Percentiles rank a stretch among this genome's conserved stretches.
phyloP scores from a whole-genome alignment of 441 rosid species.

The Manihot esculenta region DNA sequence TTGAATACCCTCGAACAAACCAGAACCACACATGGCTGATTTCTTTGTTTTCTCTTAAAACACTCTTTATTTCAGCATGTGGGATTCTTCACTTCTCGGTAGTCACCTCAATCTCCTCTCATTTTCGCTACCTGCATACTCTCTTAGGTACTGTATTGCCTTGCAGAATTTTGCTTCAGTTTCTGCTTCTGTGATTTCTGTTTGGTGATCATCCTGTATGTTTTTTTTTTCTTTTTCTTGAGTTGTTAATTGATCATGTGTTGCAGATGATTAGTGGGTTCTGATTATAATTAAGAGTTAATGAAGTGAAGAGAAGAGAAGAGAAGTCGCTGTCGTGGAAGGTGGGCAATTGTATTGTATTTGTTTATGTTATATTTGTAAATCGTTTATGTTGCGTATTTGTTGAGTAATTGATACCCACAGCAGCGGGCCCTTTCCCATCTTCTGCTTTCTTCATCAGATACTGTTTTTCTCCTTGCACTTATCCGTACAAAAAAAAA shows the following conservation, averaged over 20 bases:
- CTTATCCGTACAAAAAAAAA: conserved; percentile 55
- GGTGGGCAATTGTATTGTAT: not conserved
- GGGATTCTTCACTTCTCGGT: not conserved
- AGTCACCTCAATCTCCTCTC: not conserved
- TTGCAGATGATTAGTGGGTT: not conserved
- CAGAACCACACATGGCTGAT: conserved; percentile 32
- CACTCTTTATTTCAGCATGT: conserved; percentile 20
- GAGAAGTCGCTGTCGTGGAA: conserved; percentile 34
- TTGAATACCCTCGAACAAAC: conserved; percentile 34
- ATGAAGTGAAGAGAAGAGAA: conserved; percentile 23
- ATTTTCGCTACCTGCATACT: not conserved
- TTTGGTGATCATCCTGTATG: not conserved
- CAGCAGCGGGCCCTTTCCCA: conserved; percentile 43
- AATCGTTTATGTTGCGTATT: conserved; percentile 54
- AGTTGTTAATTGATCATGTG: not conserved
- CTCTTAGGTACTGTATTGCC: not conserved
- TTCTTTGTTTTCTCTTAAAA: conserved; percentile 9
- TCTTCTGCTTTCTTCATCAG: conserved; percentile 56
- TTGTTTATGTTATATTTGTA: not conserved
- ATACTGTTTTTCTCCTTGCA: conserved; percentile 47
- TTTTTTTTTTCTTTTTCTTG: not conserved
- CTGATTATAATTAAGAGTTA: conserved; percentile 1
- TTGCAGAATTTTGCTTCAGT: not conserved
- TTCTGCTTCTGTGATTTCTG: not conserved
- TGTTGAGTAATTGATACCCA: conserved; percentile 38